Base-by-base conservation (phyloP, 108 stramenopile genomes). In the Cyclostephanos tholiformis region DNA sequence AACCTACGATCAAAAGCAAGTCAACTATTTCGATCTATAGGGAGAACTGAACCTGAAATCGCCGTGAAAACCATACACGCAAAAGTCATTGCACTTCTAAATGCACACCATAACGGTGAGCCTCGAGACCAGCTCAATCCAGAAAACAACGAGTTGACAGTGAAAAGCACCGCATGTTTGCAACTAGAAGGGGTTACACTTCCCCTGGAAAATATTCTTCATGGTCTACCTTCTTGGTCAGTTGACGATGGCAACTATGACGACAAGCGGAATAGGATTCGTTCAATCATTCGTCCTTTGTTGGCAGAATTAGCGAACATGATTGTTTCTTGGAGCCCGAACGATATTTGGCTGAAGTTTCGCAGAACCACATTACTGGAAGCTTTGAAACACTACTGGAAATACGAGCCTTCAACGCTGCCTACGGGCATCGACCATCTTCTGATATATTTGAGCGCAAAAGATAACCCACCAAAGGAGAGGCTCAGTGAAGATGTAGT, bases 1-100 rank as follows among this genome's bases (percentile, higher is more conserved):
- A 91, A 95, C 56, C 83, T 89, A 17, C 84, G 94, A 43, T 91
- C 94, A 1, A 85, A 87, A 67, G 67, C 88, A 10, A 95, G 88
- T 63, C 88, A 83, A 52, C 46, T 92, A 6, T 90, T 92, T 65
- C 76, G 85, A 69, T 83, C 89, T 19, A 65, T 92, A 26, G 86
- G 87, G 5, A 74, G 76, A 57, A 75, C 82, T 9, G 89, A 89
- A 50, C 94, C 94, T 8, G 67, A 87, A 32, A 82, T 90, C 23
- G 82, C 87, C 29, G 63, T 89, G 6, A 61, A 84, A 13, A 72
- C 80, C 6, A 29, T 95, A 16, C 69, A 80, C 58, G 67, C 84
- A 16, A 84, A 80, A 59, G 16, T 92, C 19, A 59, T 78, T 19
- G 65, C 58, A 27, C 52, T 92, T 8, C 72, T 95, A 20, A 58